These are phyloP conservation scores for Cichorium intybus DNA, from an alignment of 140 eudicot species.

Conservation along the genomic window DNA sequence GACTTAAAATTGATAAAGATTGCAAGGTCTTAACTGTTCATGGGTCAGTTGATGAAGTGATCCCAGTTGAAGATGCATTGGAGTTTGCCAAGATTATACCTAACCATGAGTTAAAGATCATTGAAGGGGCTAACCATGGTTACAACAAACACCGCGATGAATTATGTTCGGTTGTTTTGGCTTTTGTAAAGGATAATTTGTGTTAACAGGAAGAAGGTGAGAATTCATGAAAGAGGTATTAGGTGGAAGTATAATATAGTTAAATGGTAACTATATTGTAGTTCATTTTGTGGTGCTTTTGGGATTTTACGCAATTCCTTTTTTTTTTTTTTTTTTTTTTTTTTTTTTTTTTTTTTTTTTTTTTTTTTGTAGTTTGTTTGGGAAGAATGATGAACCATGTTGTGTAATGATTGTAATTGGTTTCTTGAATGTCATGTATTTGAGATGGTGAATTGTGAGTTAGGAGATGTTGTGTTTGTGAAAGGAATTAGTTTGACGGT, in stretches of 20 bases:
- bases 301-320: background rate
- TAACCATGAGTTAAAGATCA: conserved; percentile 56
- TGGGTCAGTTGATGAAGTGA: conserved; percentile 76
- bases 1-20: conserved; percentile 47
- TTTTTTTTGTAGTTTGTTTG: background rate
- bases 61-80: conserved; percentile 84
- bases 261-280: background rate
- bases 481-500: too few species aligned
- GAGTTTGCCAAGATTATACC: conserved; percentile 70
- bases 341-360: too few species aligned
- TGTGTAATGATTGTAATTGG: background rate
- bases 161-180: conserved; percentile 42
- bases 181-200: conserved; percentile 47
- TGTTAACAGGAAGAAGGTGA: background rate
- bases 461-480: too few species aligned
- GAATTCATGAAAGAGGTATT: background rate
- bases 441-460: too few species aligned
- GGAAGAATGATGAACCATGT: background rate
- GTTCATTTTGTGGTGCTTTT: background rate
- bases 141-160: conserved; percentile 52
- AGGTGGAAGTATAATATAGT: background rate
- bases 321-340: too few species aligned
- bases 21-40: conserved; percentile 73
- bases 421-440: background rate
- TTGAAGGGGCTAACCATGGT: conserved; percentile 74